A percentile compares a stretch with the other conserved stretches of the same genome.
Evolutionary conservation across 1,284 basidiomycete genomes (phyloP).

Genomic region (Cutaneotrichosporon mucoides): DNA sequence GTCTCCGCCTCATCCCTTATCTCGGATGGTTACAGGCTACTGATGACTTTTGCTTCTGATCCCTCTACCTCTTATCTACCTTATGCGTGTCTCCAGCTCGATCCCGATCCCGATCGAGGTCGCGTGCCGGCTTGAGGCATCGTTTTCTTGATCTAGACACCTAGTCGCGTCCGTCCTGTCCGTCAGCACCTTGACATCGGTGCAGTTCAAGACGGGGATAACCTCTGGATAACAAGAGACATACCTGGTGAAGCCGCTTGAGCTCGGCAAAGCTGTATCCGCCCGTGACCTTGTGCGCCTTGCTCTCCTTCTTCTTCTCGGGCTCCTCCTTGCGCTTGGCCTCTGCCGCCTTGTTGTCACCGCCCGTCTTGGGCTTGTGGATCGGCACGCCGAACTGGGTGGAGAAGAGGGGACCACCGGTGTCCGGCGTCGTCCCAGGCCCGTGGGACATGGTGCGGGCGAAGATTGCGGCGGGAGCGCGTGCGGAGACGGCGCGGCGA

Average conservation of each 20-base stretch:
- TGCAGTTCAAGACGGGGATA: too few relatives aligned
- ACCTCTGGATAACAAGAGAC: background rate
- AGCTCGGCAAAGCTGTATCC: constrained; percentile 2
- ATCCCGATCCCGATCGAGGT: too few relatives aligned
- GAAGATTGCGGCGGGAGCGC: background rate
- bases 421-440: background rate
- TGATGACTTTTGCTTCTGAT: too few relatives aligned
- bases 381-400: constrained; percentile 1
- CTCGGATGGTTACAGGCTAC: too few relatives aligned
- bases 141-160: too few relatives aligned
- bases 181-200: background rate
- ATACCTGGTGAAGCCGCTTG: constrained; percentile 1
- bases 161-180: constrained; percentile 4
- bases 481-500: background rate
- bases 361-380: constrained; percentile 3
- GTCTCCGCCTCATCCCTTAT: too few relatives aligned
- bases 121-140: too few relatives aligned
- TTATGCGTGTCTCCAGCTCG: too few relatives aligned
- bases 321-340: background rate
- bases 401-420: constrained; percentile 3
- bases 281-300: background rate
- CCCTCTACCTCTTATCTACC: too few relatives aligned
- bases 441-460: background rate
- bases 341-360: background rate
- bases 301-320: background rate